Conservation (phyloP, 768 basidiomycete species). For the Ramaria sp. region DNA sequence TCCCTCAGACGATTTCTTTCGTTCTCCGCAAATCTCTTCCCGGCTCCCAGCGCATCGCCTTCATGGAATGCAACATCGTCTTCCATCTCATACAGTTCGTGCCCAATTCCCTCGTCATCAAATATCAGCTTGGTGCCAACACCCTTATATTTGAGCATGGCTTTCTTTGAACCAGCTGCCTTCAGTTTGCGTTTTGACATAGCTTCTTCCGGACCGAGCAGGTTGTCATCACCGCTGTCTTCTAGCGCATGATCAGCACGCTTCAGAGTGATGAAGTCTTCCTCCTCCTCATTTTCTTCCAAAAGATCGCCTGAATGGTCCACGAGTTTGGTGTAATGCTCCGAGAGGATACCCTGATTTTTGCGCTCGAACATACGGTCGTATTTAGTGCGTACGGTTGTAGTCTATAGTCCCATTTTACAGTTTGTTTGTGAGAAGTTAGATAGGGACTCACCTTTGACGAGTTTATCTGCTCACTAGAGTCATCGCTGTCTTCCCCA, state of each 20-base stretch:
- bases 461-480: conserved; percentile 17
- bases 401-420: not conserved
- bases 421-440: not conserved
- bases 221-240: conserved; percentile 20
- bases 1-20: conserved; percentile 64
- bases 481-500: conserved; percentile 20
- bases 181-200: conserved; percentile 85
- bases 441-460: conserved; percentile 10
- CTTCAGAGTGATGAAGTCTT: conserved; percentile 91
- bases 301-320: conserved; percentile 40
- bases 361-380: conserved; percentile 97
- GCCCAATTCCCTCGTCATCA: conserved; percentile 76
- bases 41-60: conserved; percentile 50
- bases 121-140: conserved; percentile 71
- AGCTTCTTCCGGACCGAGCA: conserved; percentile 32
- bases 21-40: conserved; percentile 56
- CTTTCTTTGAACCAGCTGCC: conserved; percentile 62
- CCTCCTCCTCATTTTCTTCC: conserved; percentile 32
- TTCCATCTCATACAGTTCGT: conserved; percentile 76
- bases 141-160: conserved; percentile 48
- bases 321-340: conserved; percentile 82
- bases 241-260: conserved; percentile 76
- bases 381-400: conserved; percentile 76
- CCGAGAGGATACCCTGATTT: conserved; percentile 85
- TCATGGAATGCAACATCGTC: conserved; percentile 56